A percentile compares a stretch with the other conserved stretches of the same genome.
Evolutionary conservation across 1,284 basidiomycete genomes (phyloP).

Genomic region (Cerrena zonata): DNA sequence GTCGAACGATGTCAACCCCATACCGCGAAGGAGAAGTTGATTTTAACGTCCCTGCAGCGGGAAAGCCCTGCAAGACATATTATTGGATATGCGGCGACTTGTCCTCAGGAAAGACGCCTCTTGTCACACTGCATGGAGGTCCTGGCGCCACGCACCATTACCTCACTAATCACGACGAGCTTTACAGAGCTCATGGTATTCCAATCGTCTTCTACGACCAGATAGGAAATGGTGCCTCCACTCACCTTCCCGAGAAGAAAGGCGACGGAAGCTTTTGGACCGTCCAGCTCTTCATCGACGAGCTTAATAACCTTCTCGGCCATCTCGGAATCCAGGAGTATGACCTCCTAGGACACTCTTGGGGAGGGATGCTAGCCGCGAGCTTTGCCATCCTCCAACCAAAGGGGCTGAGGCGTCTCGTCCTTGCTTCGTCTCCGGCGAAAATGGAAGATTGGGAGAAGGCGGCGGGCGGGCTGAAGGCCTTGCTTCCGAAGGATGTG

Average conservation of each 20-base stretch:
- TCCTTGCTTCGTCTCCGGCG: slow-evolving; percentile 32
- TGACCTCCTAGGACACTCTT: slow-evolving; percentile 44
- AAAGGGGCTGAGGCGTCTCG: slow-evolving; percentile 35
- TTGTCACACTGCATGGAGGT: slow-evolving; percentile 39
- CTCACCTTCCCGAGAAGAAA: slow-evolving; percentile 34
- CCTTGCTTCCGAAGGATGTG: slow-evolving; percentile 36
- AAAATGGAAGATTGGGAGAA: slow-evolving; percentile 28
- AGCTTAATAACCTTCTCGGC: slow-evolving; percentile 40
- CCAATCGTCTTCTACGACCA: slow-evolving; percentile 50
- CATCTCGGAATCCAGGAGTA: slow-evolving; percentile 35
- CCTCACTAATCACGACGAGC: slow-evolving; percentile 33
- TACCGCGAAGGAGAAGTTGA: slow-evolving; percentile 2
- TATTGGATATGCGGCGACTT: slow-evolving; percentile 5
- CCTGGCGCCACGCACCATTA: slow-evolving; percentile 41
- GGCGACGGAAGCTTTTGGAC: slow-evolving; percentile 39
- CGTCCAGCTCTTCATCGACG: slow-evolving; percentile 42
- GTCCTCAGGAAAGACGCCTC: slow-evolving; percentile 23
- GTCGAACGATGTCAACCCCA: neutral
- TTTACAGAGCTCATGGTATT: slow-evolving; percentile 22
- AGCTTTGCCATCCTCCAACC: slow-evolving; percentile 27
- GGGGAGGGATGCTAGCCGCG: slow-evolving; percentile 47
- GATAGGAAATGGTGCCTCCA: slow-evolving; percentile 41
- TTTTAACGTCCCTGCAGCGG: slow-evolving; percentile 5
- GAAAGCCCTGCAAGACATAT: slow-evolving; percentile 7
- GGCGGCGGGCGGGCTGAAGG: slow-evolving; percentile 24